Base-by-base conservation (phyloP, 805 yeast genomes). In the Cyberlindnera japonica region DNA sequence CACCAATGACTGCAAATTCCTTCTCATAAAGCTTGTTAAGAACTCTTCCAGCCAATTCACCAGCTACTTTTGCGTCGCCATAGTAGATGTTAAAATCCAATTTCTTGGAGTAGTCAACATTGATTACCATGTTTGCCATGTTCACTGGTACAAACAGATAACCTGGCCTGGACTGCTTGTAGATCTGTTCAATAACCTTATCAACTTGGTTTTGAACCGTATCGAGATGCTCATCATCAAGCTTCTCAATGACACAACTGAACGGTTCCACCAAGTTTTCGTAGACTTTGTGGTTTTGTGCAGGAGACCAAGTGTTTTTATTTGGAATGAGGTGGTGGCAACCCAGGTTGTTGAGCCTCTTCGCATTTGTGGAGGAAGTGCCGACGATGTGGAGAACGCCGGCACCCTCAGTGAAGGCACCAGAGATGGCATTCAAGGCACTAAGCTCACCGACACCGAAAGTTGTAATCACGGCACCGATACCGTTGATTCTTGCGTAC, bases 361-460 rank as follows among this genome's bases (percentile, higher is more conserved):
- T 48, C 40, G 68, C 62, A 37, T 61, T 51, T 1, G 65, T 60
- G n/a, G 75, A 67, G 6, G 88, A 79, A 44, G 86, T 79, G 18
- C 96, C 96, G 8, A 90, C 95, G 43, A 90, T 77, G 63, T 88
- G 95, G 33, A 89, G 64, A 5, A 88, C 67, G 0, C 95, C 95
- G 33, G 82, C 83, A 50, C 74, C 80, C 60, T 89, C 96, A 19
- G 93, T 83, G 63, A 71, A 83, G 1, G 95, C 77, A 25, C 96
- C 95, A 24, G 87, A 73, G 29, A 85, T 69, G 28, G 95, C 96
- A 61, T 87, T 88, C 47, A 88, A 54, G 1, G 95, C 95, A 40
- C 88, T 79, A 41, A 88, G 69, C 61, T 88, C 96, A 33, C 96
- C 96, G 15, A 90, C 96, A 25, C 96, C 96, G 61, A 72, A 85